phyloP scores from a whole-genome alignment of 2,329 filamentous ascomycete species.

The Thielaviopsis euricoi region DNA sequence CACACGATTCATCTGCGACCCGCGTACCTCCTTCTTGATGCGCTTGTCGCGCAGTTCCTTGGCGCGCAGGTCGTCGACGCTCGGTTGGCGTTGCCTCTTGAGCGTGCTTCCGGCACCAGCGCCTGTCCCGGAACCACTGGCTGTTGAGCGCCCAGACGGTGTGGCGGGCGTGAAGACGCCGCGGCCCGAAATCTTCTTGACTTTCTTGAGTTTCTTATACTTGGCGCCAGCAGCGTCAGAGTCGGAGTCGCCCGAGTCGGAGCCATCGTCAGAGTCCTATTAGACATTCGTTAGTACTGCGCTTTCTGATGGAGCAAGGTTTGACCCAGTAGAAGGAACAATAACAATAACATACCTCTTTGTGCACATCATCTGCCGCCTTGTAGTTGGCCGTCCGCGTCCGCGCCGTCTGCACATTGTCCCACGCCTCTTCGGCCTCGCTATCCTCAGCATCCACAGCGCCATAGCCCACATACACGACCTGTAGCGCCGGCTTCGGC shows the following conservation, averaged over 20 bases:
- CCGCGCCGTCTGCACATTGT: constrained; percentile 18
- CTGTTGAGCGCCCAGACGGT: constrained; percentile 7
- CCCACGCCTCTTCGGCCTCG: constrained; percentile 18
- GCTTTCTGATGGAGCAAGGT: background rate
- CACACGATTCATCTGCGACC: constrained; percentile 6
- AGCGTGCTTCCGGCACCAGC: background rate
- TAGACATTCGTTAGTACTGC: constrained; percentile 1
- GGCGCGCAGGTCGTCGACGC: constrained; percentile 11
- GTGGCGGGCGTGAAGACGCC: background rate
- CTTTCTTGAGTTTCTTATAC: constrained; percentile 9
- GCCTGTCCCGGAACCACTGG: constrained; percentile 9
- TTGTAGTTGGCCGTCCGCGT: constrained; percentile 21
- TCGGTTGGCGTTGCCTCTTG: constrained; percentile 3
- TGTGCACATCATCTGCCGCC: constrained; percentile 11
- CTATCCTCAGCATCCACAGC: constrained; percentile 27
- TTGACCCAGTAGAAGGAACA: background rate
- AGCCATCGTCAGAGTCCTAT: constrained; percentile 13
- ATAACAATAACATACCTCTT: constrained; percentile 18
- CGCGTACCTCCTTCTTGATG: constrained; percentile 44
- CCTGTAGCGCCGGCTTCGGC: constrained; percentile 27
- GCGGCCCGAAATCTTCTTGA: constrained; percentile 10
- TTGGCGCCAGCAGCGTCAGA: constrained; percentile 6
- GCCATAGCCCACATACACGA: constrained; percentile 43
- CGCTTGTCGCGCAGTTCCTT: constrained; percentile 40
- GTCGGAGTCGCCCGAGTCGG: constrained; percentile 10